Evolutionary conservation across 2,329 filamentous ascomycete genomes (phyloP).

Genomic region (Phaeophleospora eucalypticola): DNA sequence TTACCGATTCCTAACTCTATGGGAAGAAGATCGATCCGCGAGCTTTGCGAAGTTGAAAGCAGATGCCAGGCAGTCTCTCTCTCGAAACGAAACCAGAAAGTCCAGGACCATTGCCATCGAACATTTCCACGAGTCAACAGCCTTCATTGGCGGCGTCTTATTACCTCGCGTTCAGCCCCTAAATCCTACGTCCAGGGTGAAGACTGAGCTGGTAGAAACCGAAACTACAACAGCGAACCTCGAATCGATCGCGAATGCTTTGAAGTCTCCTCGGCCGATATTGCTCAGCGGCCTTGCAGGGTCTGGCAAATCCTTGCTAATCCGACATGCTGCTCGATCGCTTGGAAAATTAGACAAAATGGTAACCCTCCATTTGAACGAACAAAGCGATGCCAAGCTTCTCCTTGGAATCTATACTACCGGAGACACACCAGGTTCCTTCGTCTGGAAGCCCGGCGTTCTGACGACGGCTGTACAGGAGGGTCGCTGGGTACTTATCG

Average conservation of each 20-base stretch:
- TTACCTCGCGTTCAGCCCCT: conserved; percentile 53
- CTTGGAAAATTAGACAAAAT: conserved; percentile 76
- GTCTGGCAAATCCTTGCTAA: conserved; percentile 82
- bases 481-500: conserved; percentile 93
- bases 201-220: conserved; percentile 57
- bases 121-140: conserved; percentile 41
- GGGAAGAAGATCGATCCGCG: conserved; percentile 58
- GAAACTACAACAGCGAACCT: conserved; percentile 70
- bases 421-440: conserved; percentile 79
- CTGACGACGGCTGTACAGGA: conserved; percentile 90
- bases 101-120: conserved; percentile 8
- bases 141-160: conserved; percentile 62
- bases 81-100: neutral
- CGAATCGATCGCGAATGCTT: conserved; percentile 60
- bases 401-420: conserved; percentile 92
- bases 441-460: conserved; percentile 87
- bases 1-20: conserved; percentile 66
- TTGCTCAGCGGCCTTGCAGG: conserved; percentile 79
- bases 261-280: conserved; percentile 67
- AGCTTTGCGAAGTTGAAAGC: conserved; percentile 17
- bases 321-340: conserved; percentile 75
- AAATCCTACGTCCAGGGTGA: neutral
- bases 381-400: conserved; percentile 97
- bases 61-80: neutral
- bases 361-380: conserved; percentile 93